A percentile compares a stretch with the other conserved stretches of the same genome.
phyloP scores from a whole-genome alignment of 192 early-diverging fungal genomes.

The Backusella mclennaniae region DNA sequence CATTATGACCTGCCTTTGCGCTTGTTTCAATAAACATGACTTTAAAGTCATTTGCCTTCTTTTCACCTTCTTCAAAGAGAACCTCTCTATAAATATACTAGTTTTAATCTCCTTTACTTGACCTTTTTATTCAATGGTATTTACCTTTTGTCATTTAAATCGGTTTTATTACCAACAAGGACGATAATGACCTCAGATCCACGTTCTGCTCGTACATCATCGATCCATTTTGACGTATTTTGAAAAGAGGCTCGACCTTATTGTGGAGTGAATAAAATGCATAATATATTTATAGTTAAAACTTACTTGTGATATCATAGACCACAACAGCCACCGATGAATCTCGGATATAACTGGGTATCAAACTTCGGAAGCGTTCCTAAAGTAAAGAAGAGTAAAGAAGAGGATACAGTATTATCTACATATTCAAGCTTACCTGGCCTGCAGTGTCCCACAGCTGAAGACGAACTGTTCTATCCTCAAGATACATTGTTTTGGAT shows the following conservation, averaged over 20 bases:
- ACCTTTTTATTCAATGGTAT: neutral
- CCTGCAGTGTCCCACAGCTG: conserved; percentile 99
- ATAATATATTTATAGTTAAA: neutral
- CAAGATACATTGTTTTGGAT: conserved; percentile 99
- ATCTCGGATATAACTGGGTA: conserved; percentile 98
- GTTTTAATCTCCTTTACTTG: neutral
- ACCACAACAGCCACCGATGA: conserved; percentile 97
- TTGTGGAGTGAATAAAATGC: neutral
- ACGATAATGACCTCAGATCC: conserved; percentile 98
- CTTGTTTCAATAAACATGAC: conserved; percentile 99
- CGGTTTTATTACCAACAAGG: conserved; percentile 98
- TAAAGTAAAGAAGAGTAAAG: conserved; percentile 26
- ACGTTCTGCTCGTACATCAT: conserved; percentile 97
- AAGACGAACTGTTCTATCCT: conserved; percentile 95
- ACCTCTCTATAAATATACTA: conserved; percentile 63
- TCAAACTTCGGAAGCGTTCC: conserved; percentile 96
- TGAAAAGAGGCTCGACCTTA: conserved; percentile 92
- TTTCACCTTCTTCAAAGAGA: conserved; percentile 95
- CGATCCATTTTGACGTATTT: conserved; percentile 98
- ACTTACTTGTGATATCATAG: conserved; percentile 94
- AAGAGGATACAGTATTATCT: neutral
- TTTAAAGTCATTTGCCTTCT: conserved; percentile 93
- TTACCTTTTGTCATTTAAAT: conserved; percentile 91
- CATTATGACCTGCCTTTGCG: conserved; percentile 98
- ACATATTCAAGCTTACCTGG: conserved; percentile 54